Conservation (phyloP, 2,329 filamentous ascomycete species). For the Colletotrichum viniferum region DNA sequence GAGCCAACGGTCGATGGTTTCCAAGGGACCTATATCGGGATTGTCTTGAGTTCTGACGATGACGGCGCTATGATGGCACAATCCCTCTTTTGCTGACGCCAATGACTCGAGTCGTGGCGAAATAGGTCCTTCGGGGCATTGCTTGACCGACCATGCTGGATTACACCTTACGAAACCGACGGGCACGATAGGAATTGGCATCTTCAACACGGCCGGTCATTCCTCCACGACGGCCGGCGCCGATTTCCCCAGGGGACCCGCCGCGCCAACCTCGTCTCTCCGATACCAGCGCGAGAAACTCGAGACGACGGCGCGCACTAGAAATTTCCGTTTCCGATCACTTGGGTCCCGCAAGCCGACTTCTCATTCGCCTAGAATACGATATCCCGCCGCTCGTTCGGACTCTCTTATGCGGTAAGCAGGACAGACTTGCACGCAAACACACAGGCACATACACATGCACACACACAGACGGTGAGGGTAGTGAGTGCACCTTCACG, state of each 20-base stretch:
- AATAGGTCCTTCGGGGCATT: neutral
- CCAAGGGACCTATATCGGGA: neutral
- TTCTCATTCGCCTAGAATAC: neutral
- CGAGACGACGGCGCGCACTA: slow-evolving; percentile 1
- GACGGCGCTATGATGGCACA: neutral
- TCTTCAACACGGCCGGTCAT: neutral
- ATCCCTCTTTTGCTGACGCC: neutral
- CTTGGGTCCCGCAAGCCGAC: neutral
- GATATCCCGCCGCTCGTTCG: neutral
- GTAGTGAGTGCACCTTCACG: neutral
- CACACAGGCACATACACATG: neutral
- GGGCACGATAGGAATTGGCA: neutral
- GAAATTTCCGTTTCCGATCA: neutral
- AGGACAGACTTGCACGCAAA: neutral
- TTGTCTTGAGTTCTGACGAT: neutral
- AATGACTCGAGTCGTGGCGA: neutral
- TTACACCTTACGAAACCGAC: neutral
- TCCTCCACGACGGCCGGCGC: slow-evolving; percentile 6
- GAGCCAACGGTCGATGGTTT: neutral
- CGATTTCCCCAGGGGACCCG: neutral
- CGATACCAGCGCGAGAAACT: neutral
- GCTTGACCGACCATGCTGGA: neutral
- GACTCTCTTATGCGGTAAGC: neutral
- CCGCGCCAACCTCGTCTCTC: neutral
- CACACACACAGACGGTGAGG: neutral